Percentiles rank a stretch among this genome's conserved stretches.
Conservation (phyloP, 1,284 basidiomycete species). For the Melanopsichium pennsylvanicum region DNA sequence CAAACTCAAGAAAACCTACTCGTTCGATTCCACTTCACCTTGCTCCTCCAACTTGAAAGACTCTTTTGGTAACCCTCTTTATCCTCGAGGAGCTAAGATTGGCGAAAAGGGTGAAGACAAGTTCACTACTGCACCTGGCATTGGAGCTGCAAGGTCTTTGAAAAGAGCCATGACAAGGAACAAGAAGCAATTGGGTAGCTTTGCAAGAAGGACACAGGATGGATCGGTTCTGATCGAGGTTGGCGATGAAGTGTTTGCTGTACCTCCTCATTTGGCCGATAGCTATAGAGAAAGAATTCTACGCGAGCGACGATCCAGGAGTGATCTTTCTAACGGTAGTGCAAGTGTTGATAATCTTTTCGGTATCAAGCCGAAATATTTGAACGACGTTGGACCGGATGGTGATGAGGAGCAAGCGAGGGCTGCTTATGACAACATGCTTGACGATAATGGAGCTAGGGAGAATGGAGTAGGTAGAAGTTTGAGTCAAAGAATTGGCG, state of each 20-base stretch:
- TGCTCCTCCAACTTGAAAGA: neutral
- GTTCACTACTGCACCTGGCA: neutral
- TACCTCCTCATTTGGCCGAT: slow-evolving; percentile 44
- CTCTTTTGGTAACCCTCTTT: no score
- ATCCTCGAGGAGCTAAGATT: no score
- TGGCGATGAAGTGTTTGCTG: slow-evolving; percentile 53
- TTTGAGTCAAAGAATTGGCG: slow-evolving; percentile 37
- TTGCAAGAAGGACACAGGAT: slow-evolving; percentile 33
- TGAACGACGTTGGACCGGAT: slow-evolving; percentile 29
- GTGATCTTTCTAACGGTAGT: neutral
- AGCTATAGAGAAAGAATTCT: slow-evolving; percentile 34
- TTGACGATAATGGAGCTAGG: neutral
- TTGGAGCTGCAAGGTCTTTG: slow-evolving; percentile 6
- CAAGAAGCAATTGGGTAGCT: slow-evolving; percentile 41
- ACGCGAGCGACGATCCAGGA: slow-evolving; percentile 4
- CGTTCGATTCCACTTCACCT: slow-evolving; percentile 8
- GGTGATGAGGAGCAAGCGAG: slow-evolving; percentile 21
- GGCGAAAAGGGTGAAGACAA: slow-evolving; percentile 4
- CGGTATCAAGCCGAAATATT: slow-evolving; percentile 20
- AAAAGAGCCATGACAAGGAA: slow-evolving; percentile 40
- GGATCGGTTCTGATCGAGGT: slow-evolving; percentile 51
- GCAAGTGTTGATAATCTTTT: slow-evolving; percentile 3
- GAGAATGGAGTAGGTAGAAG: slow-evolving; percentile 6
- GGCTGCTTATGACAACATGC: slow-evolving; percentile 13
- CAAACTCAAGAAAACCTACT: slow-evolving; percentile 17